These are phyloP conservation scores for Spiraea crenata DNA, from an alignment of 331 rosid genomes.

Conservation along the genomic window DNA sequence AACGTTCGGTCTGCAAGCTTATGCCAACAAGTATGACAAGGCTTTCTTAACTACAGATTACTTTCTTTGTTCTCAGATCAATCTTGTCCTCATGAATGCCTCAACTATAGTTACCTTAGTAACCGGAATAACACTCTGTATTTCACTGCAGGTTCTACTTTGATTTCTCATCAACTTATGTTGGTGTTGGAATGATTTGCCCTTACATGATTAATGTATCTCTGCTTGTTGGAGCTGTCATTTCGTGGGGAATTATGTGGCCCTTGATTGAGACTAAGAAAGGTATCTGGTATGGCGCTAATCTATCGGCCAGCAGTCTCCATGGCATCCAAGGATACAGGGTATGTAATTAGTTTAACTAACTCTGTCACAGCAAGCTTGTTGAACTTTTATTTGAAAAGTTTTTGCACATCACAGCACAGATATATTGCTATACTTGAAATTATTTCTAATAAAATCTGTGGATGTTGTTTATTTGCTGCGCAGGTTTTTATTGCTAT, in stretches of 20 bases:
- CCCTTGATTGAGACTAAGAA: slow-evolving; percentile 58
- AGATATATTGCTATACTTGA: too few species aligned
- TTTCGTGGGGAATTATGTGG: slow-evolving; percentile 82
- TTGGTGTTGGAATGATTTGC: slow-evolving; percentile 80
- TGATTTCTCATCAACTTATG: slow-evolving; percentile 71
- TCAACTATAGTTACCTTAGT: background rate
- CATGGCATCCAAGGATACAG: slow-evolving; percentile 77
- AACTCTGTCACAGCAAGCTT: background rate
- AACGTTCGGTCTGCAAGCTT: slow-evolving; percentile 74
- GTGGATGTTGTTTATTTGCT: background rate
- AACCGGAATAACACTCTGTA: background rate
- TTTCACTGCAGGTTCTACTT: slow-evolving; percentile 55
- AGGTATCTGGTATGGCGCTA: slow-evolving; percentile 64
- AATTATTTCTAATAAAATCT: too few species aligned
- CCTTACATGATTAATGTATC: slow-evolving; percentile 62
- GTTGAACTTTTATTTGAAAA: background rate
- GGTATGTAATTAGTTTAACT: slow-evolving; percentile 29
- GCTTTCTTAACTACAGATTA: background rate
- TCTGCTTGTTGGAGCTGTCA: slow-evolving; percentile 62
- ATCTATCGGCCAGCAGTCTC: slow-evolving; percentile 40
- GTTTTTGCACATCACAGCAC: too few species aligned
- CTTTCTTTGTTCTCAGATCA: background rate
- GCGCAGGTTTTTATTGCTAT: slow-evolving; percentile 65
- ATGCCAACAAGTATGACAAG: slow-evolving; percentile 29
- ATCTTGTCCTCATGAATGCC: background rate